Base-by-base conservation (phyloP, 805 yeast species). In the Wickerhamiella azymoides region DNA sequence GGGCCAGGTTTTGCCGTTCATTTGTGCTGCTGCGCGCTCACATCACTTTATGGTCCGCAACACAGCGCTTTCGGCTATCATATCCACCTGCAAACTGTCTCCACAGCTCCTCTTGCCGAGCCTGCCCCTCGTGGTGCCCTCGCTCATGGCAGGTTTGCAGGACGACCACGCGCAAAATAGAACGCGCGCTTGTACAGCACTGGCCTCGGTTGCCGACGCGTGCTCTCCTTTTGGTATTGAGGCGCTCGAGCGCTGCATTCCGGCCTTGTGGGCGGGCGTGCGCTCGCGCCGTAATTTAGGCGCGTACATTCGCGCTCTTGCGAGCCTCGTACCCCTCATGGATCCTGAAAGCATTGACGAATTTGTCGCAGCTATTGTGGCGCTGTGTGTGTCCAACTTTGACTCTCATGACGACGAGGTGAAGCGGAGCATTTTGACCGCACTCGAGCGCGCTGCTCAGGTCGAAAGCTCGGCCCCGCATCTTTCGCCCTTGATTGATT, bases 181-280 rank as follows among this genome's bases (percentile, higher is more conserved):
- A 47, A 72, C 74, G 2, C 70, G 77, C 10, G 70, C 94, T 0
- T 94, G 94, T 0, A 65, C 70, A 30, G 78, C 95, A 0, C 56
- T 88, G 1, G 66, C 88, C 0, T 72, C 79, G 1, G 61, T 89
- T 28, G 96, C 96, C 0, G 88, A 83, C 42, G 78, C 84, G 7
- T 74, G 85, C 3, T 69, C 75, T 18, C 97, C 97, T 0, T 84
- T 81, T 62, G 98, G 97, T 39, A 80, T 84, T 46, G 96, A 84
- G 54, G 76, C 89, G 0, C 88, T 89, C 59, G 93, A 86, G 54
- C 62, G 64, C 0, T 69, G 79, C 0, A 57, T 89, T 30, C 89
- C 83, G 46, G 82, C 85, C 0, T 63, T 84, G 5, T 86, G 96
- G 94, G 62, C 66, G 10, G 96, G 94, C 4, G 72, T 84, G 19